Evolutionary conservation across 805 yeast species (phyloP), one percentile per base, ranked within the genome.

Genomic region (Grigorovia jiainica): DNA sequence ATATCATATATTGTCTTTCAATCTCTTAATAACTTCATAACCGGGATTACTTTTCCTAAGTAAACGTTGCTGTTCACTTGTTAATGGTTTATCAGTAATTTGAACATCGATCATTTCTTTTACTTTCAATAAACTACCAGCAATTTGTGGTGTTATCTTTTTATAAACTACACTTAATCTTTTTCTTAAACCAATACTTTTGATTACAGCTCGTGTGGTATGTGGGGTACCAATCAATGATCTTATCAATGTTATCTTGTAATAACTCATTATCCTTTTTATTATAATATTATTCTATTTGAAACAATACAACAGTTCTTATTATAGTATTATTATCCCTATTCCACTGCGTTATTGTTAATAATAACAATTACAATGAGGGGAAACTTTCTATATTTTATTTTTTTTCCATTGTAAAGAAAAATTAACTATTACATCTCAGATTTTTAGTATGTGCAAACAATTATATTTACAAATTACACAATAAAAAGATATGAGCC

Each of bases 81-180:
- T 62, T 51, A 78, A 63, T 16, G 66, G 65, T 23, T 68, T 64
- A 35, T 78, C 79, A 9, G 82, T 78, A 30, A 87, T 66, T 51
- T 87, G 90, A 23, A 90, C 92, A 38, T 75, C 75, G 7, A 90
- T 89, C 43, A 90, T 68, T 61, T 90, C 97, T 63, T 90, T 90
- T 36, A 90, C 85, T 45, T 73, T 69, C 25, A 86, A 76, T 43
- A 90, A 72, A 68, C 80, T 79, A 61, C 95, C 95, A 3, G 97
- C 96, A 45, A 81, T 75, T 27, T 81, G 75, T 13, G 94, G 87
- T 10, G 82, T 71, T 4, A 84, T 86, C 37, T 66, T 64, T 54
- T 79, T 89, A 63, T 82, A 89, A 2, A 78, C 79, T 2, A 80
- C 74, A 32, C 79, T 79, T 41, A 89, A 85, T 52, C 92, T 77